phyloP scores from a whole-genome alignment of 2,329 filamentous ascomycete species.

The Aspergillus pseudotamarii region DNA sequence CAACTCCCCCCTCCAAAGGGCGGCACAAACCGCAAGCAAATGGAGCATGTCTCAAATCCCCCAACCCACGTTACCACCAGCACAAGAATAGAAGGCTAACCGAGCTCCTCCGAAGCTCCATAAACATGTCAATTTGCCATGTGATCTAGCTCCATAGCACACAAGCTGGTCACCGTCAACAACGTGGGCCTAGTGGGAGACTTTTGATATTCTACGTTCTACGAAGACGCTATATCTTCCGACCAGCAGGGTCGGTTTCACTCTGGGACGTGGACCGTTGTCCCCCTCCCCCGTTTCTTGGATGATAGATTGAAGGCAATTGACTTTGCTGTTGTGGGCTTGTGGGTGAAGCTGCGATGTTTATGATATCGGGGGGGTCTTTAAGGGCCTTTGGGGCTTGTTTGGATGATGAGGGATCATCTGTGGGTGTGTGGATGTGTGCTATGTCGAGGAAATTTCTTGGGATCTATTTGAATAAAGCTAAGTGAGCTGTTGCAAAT shows the following conservation, averaged over 20 bases:
- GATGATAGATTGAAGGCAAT: background rate
- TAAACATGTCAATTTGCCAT: background rate
- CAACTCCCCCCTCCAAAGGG: background rate
- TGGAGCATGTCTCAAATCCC: slow-evolving; percentile 1
- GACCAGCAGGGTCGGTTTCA: background rate
- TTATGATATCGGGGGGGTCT: background rate
- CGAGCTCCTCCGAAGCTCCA: background rate
- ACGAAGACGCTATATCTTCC: background rate
- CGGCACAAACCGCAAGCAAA: background rate
- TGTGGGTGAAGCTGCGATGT: background rate
- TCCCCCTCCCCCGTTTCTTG: background rate
- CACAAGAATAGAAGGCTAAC: background rate
- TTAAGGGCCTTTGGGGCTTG: background rate
- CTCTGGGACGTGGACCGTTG: background rate
- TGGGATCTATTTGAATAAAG: background rate
- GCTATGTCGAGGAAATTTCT: background rate
- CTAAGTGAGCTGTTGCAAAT: background rate
- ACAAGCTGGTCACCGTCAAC: background rate
- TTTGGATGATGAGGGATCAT: no score
- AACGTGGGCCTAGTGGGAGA: background rate
- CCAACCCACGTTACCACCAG: background rate
- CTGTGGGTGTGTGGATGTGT: no score
- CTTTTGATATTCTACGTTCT: background rate
- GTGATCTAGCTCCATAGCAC: background rate
- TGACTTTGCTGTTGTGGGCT: background rate